Percentiles rank a stretch among this genome's conserved stretches.
Conservation (phyloP, 192 early-diverging fungal species). For the Coemansia sp. region DNA sequence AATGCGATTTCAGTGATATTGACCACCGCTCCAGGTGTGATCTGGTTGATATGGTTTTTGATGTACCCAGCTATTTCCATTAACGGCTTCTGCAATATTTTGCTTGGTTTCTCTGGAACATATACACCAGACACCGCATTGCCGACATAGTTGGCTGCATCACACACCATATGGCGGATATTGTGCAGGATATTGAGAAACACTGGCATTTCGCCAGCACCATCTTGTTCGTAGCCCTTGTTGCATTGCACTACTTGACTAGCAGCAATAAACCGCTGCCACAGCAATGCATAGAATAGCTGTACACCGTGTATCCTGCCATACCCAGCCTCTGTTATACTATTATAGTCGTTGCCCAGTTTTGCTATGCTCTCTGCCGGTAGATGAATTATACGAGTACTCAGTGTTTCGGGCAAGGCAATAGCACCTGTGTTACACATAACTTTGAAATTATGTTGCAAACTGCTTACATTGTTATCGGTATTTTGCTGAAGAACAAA, state of each 20-base stretch:
- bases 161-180: constrained; percentile 6
- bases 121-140: constrained; percentile 25
- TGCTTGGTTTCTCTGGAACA: constrained; percentile 8
- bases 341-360: constrained; percentile 9
- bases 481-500: constrained; percentile 6
- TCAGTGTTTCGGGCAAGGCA: not conserved
- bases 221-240: not conserved
- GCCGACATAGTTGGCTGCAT: constrained; percentile 28
- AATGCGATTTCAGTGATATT: constrained; percentile 10
- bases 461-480: not conserved
- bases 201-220: not conserved
- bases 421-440: constrained; percentile 11
- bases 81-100: constrained; percentile 10
- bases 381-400: constrained; percentile 15
- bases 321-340: not conserved
- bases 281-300: constrained; percentile 30
- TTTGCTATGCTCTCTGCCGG: constrained; percentile 13
- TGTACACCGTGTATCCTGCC: constrained; percentile 23
- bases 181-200: constrained; percentile 28
- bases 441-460: not conserved
- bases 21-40: constrained; percentile 26
- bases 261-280: constrained; percentile 23
- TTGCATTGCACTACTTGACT: not conserved
- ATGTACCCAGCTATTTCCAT: constrained; percentile 22
- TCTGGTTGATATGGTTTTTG: constrained; percentile 15